Evolutionary conservation across 805 yeast genomes (phyloP).

Genomic region (Candida tallmaniae): DNA sequence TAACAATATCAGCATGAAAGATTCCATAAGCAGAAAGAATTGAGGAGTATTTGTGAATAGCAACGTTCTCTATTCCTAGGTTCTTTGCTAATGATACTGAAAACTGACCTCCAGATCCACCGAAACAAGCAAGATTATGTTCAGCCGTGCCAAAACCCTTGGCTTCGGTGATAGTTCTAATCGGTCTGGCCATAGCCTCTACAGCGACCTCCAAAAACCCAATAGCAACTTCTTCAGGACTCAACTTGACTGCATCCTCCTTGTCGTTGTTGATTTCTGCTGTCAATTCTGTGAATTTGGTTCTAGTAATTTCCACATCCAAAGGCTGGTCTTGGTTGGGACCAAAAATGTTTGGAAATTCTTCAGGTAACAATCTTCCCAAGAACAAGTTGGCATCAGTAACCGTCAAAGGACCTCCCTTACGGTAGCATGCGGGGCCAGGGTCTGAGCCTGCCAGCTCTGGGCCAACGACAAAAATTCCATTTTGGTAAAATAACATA

Average conservation of each 20-base stretch:
- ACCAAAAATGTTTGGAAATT: conserved; percentile 37
- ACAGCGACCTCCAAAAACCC: conserved; percentile 33
- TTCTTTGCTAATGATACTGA: conserved; percentile 25
- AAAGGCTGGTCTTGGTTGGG: conserved; percentile 30
- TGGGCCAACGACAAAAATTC: conserved; percentile 38
- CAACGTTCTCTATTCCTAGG: conserved; percentile 23
- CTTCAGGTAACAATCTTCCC: conserved; percentile 32
- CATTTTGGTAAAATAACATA: conserved; percentile 33
- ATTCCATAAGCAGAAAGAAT: conserved; percentile 33
- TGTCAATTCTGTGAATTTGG: conserved; percentile 47
- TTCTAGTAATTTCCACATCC: conserved; percentile 38
- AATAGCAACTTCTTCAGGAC: conserved; percentile 28
- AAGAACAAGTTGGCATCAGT: conserved; percentile 36
- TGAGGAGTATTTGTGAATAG: conserved; percentile 31
- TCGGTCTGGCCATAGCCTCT: conserved; percentile 32
- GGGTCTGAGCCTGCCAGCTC: conserved; percentile 39
- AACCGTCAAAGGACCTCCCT: conserved; percentile 37
- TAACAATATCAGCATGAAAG: conserved; percentile 28
- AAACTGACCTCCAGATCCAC: conserved; percentile 37
- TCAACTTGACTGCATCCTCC: conserved; percentile 15
- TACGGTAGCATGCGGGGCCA: conserved; percentile 38
- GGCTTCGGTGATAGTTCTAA: conserved; percentile 33
- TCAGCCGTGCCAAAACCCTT: conserved; percentile 26
- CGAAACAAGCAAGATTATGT: conserved; percentile 31
- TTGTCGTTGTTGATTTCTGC: conserved; percentile 40